Base-by-base conservation (phyloP, 192 early-diverging fungal genomes). In the Coemansia sp. region DNA sequence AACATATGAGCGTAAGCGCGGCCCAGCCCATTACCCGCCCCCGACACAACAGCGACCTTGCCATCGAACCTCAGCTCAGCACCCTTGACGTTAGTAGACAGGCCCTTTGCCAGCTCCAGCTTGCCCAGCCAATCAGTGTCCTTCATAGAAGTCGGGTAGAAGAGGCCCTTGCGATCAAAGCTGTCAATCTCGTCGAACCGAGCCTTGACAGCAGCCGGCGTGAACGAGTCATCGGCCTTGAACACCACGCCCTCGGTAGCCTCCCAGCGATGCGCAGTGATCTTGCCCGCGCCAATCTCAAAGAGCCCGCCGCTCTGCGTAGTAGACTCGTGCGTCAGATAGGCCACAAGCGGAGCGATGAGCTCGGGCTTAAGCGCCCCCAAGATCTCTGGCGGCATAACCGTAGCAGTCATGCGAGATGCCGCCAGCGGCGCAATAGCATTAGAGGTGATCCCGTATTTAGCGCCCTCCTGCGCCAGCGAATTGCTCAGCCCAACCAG, bases 341-440 rank as follows among this genome's bases (percentile, higher is more conserved):
- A 97, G n/a, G 82, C 92, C 60, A 99, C 94, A 55, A 97, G 83
- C 4, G 96, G 96, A 23, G 95, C 90, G 36, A 98, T 92, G 73
- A 94, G 95, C 83, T 99, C 95, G 65, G 97, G 97, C 82, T 96
- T 98, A 31, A 99, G 88, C 9, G 93, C 88, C 58, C 91, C 93
- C 58, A 98, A 87, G 70, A 98, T 89, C 66, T 99, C 97, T 40
- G 91, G 90, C 26, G 97, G 97, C 88, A 96, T 92, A 24, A 96
- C 86, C 20, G 94, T 95, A 65, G 93, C 97, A 5, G 96, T 98
- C 96, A 99, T 97, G 46, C 94, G 87, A 14, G 93, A 95, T 16
- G 95, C 96, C 40, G 97, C 97, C 75, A 98, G 86, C 38, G 97
- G 97, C 31, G 96, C 97, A 81, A 99, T 95, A 51, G 92, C 91